Evolutionary conservation across 768 basidiomycete genomes (phyloP), one percentile per base, ranked within the genome.

Genomic region (Leccinum broughii): DNA sequence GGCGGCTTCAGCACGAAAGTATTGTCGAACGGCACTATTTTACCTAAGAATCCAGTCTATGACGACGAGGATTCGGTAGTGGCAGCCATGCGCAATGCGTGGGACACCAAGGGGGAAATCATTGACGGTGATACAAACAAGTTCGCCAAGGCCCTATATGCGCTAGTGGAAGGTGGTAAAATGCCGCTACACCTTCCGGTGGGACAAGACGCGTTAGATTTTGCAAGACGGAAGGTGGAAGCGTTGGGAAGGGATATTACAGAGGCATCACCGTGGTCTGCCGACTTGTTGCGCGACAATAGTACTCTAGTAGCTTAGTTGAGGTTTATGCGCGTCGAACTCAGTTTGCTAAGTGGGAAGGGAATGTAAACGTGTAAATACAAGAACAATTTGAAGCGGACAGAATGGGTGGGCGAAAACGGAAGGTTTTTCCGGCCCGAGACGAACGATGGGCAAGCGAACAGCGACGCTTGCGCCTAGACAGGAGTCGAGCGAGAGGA

Each of bases 61-160:
- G n/a, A 50, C 7, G 14, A 46, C 20, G 13, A 51, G 15, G n/a
- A 48, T 3, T 62, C 58, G 4, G 48, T 7, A 4, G n/a, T 35
- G 20, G 22, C 41, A 5, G 14, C 20, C 14, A 1, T 39, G 4
- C 55, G 58, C 6, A 26, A 26, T 14, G 10, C 9, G 17, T 26
- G 32, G 54, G 6, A 26, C n/a, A 15, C 51, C 5, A 3, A 22
- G 3, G 37, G 24, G 15, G 17, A 24, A 3, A 32, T 15, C 0
- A 41, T 54, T 10, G 11, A 6, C 32, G 62, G 59, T 15, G 62
- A 63, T 26, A 13, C 62, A 35, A 17, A 26, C 34, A 63, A 63
- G 26, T 56, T 59, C 17, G 28, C 34, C 34, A 46, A 52, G 22
- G 28, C 59, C 6, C 5, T 60, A 3, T 57, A 63, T 30, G 13